Evolutionary conservation across 805 yeast genomes (phyloP).

Genomic region (Kodamaea nitidulidarum): DNA sequence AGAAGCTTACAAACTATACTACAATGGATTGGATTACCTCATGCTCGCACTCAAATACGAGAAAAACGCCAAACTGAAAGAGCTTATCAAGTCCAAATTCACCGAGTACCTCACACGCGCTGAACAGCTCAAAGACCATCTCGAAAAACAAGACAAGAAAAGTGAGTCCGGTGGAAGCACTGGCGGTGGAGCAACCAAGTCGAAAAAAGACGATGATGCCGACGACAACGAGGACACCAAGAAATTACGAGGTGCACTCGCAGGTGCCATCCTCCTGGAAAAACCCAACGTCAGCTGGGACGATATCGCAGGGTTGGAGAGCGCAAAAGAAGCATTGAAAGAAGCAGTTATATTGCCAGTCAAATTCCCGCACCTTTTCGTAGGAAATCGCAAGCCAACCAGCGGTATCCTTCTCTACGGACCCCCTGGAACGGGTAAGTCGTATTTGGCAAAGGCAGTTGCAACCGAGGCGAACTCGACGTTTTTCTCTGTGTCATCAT

Average conservation of each 20-base stretch:
- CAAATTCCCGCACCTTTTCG: constrained; percentile 90
- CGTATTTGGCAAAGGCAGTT: constrained; percentile 94
- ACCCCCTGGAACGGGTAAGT: constrained; percentile 95
- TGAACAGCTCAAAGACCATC: constrained; percentile 85
- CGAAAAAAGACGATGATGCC: constrained; percentile 50
- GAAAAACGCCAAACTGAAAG: constrained; percentile 85
- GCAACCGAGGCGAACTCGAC: constrained; percentile 98
- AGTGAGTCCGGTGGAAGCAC: constrained; percentile 29
- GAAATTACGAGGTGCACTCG: constrained; percentile 83
- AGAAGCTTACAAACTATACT: constrained; percentile 90
- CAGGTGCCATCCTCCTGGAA: constrained; percentile 87
- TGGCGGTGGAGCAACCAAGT: constrained; percentile 55
- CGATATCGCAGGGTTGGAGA: constrained; percentile 93
- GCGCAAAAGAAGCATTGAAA: constrained; percentile 92
- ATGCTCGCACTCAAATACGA: constrained; percentile 94
- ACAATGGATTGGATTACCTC: constrained; percentile 88
- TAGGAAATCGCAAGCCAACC: constrained; percentile 90
- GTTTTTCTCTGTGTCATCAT: constrained; percentile 91
- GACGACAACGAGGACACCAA: constrained; percentile 80
- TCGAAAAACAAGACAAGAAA: constrained; percentile 54
- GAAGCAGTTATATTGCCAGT: constrained; percentile 97
- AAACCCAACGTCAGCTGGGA: constrained; percentile 92
- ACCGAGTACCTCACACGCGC: constrained; percentile 91
- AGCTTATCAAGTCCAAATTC: constrained; percentile 80
- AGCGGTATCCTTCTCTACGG: constrained; percentile 79